Percentiles rank a stretch among this genome's conserved stretches.
Conservation (phyloP, 768 basidiomycete species). For the Pholiota conissans region DNA sequence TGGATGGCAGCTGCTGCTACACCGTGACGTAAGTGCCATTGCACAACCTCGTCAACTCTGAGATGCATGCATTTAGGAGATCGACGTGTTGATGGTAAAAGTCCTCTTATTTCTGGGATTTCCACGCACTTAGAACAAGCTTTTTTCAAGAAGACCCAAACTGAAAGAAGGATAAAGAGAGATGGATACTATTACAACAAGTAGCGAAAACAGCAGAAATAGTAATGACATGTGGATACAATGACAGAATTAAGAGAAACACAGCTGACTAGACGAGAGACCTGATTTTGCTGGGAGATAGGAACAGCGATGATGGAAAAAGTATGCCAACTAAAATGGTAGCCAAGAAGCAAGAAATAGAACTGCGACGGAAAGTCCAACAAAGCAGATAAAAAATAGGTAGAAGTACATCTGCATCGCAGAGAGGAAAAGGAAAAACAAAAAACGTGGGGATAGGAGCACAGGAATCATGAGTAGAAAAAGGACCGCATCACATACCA, state of each 20-base stretch:
- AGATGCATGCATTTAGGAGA: too few species aligned
- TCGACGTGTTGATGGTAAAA: too few species aligned
- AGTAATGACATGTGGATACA: background rate
- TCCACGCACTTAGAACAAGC: too few species aligned
- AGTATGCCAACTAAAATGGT: background rate
- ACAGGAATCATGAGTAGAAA: background rate
- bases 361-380: background rate
- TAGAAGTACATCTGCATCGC: background rate
- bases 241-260: background rate
- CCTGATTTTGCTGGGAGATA: background rate
- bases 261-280: background rate
- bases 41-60: too few species aligned
- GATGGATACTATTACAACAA: background rate
- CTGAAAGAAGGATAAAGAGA: too few species aligned
- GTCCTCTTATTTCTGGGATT: too few species aligned
- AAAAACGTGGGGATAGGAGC: background rate
- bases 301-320: background rate
- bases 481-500: background rate
- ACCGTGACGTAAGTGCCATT: too few species aligned
- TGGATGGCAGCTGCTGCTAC: too few species aligned
- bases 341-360: background rate
- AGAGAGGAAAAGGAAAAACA: background rate
- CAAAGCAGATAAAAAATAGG: background rate
- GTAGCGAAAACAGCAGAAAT: background rate
- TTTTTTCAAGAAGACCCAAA: too few species aligned